phyloP scores from a whole-genome alignment of 2,329 filamentous ascomycete species.

The Pseudogymnoascus sp. region DNA sequence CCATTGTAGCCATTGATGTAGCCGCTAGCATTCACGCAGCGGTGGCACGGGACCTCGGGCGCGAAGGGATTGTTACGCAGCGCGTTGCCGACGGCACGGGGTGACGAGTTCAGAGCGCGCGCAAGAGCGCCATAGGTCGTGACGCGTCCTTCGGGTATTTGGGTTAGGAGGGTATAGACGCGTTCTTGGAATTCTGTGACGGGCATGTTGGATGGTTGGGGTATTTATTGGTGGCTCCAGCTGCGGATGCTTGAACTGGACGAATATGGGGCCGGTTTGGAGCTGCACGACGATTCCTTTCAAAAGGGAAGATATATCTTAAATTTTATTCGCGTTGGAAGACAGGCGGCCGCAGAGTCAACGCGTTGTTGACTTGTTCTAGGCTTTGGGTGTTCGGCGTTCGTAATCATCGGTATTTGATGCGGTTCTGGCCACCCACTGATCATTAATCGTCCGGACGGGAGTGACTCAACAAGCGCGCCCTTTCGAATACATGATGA shows the following conservation, averaged over 20 bases:
- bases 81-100: slow-evolving; percentile 55
- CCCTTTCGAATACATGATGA: background rate
- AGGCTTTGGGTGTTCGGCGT: background rate
- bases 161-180: slow-evolving; percentile 50
- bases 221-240: no score
- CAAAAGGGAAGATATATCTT: background rate
- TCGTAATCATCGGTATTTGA: background rate
- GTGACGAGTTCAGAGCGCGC: slow-evolving; percentile 47
- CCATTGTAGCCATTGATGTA: slow-evolving; percentile 63
- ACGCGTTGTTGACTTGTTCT: background rate
- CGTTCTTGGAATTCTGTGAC: slow-evolving; percentile 16
- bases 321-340: background rate
- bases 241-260: background rate
- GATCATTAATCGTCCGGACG: background rate
- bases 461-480: background rate
- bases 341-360: background rate
- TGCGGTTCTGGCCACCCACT: background rate
- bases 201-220: background rate
- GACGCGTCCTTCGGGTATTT: slow-evolving; percentile 51
- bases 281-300: background rate
- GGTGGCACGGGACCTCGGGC: slow-evolving; percentile 59
- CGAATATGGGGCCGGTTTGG: background rate
- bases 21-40: slow-evolving; percentile 65
- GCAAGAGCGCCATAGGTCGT: slow-evolving; percentile 54
- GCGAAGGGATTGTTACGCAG: slow-evolving; percentile 54